Evolutionary conservation across 306 rosid species (phyloP).

Genomic region (Lupinus albus): DNA sequence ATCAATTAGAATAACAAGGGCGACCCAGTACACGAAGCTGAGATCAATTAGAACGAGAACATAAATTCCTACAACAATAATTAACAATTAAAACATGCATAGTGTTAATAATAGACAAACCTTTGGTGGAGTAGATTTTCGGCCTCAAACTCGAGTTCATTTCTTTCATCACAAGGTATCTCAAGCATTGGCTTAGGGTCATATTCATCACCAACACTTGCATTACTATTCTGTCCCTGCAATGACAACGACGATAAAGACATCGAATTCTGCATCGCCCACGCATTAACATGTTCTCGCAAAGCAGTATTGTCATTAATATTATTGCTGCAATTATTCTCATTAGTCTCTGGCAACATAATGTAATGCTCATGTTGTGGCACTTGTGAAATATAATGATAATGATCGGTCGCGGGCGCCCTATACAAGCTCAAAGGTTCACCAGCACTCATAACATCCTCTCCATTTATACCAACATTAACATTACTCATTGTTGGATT

Average conservation of each 20-base stretch:
- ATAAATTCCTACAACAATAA: not conserved
- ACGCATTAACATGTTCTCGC: constrained; percentile 56
- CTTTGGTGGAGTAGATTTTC: constrained; percentile 49
- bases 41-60: not conserved
- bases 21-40: no score
- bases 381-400: constrained; percentile 38
- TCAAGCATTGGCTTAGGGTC: constrained; percentile 55
- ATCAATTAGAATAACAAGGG: not conserved
- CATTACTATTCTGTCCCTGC: constrained; percentile 50
- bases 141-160: constrained; percentile 49
- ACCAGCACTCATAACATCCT: constrained; percentile 32
- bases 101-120: constrained; percentile 36
- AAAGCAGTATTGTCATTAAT: constrained; percentile 1
- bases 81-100: constrained; percentile 8
- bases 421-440: constrained; percentile 53
- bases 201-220: constrained; percentile 39
- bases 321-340: constrained; percentile 18
- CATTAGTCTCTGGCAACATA: constrained; percentile 38
- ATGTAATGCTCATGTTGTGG: constrained; percentile 38
- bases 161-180: constrained; percentile 42
- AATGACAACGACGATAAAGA: constrained; percentile 47
- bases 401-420: not conserved
- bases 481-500: not conserved
- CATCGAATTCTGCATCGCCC: constrained; percentile 61
- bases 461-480: not conserved